Evolutionary conservation across 768 basidiomycete genomes (phyloP).

Genomic region (Tubosaeta sp.): DNA sequence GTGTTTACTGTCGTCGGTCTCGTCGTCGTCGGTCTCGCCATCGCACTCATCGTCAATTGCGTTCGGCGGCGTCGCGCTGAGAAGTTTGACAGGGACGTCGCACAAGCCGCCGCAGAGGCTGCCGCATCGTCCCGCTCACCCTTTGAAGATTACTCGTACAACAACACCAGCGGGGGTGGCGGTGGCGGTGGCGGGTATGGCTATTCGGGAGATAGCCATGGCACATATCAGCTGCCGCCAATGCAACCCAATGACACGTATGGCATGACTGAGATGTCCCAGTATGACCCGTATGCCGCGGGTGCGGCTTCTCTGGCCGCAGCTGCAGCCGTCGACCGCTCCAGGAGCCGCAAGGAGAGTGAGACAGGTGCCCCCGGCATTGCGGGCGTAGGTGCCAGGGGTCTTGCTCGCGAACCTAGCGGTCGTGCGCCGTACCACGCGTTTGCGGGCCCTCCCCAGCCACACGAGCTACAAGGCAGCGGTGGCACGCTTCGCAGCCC

Average conservation of each 20-base stretch:
- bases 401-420: conserved; percentile 26
- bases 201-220: conserved; percentile 52
- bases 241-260: conserved; percentile 42
- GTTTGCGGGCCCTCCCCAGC: conserved; percentile 32
- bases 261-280: conserved; percentile 46
- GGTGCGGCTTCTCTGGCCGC: conserved; percentile 19
- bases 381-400: conserved; percentile 34
- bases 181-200: conserved; percentile 27
- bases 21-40: conserved; percentile 45
- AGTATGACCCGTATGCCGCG: conserved; percentile 35
- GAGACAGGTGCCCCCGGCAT: conserved; percentile 37
- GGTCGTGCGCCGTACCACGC: conserved; percentile 36
- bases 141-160: conserved; percentile 43
- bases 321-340: conserved; percentile 17
- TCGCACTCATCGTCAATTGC: conserved; percentile 46
- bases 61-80: conserved; percentile 61
- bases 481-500: conserved; percentile 15
- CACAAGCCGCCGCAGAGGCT: conserved; percentile 65
- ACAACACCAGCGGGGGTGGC: conserved; percentile 19
- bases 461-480: conserved; percentile 13
- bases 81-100: conserved; percentile 70
- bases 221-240: conserved; percentile 50
- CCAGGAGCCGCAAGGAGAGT: conserved; percentile 27
- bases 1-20: conserved; percentile 71
- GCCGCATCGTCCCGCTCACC: conserved; percentile 48